Evolutionary conservation across 129 eudicot genomes (phyloP), one percentile per base, ranked within the genome.

Genomic region (Flaveria brownii): DNA sequence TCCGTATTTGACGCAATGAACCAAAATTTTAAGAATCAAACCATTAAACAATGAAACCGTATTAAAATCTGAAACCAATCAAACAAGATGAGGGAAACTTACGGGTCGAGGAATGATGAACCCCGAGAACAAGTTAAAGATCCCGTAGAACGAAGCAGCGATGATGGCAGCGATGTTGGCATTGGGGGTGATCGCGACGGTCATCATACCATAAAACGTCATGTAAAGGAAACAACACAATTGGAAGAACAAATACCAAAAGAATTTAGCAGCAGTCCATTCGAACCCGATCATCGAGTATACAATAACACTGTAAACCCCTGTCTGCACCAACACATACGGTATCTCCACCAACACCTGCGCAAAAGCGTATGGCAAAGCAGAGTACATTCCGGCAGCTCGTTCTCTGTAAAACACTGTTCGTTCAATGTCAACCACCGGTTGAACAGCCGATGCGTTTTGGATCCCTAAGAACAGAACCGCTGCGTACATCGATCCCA

Each of bases 371-470:
- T 92, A 92, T 17, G 98, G 94, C 57, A 90, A 76, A 70, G 98
- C 93, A 2, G 98, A 92, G 73, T 89, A 92, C 98, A 92, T 92
- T 68, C 98, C 96, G 3, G 98, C 94, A 11, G 96, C 98, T 83
- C 94, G 83, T 90, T 92, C 98, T 72, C 98, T 86, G 71, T 92
- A 92, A 68, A 92, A 92, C 36, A 92, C 98, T 0, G 98, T 90
- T 78, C 94, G 85, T 73, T 92, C 98, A 13, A 90, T 71, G 68
- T 89, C 88, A 65, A 92, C 94, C 17, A 92, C 89, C 7, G 98
- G 96, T 68, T 90, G 96, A 56, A 90, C 90, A 1, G 96, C 51
- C 13, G 84, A 54, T 59, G 94, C 84, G 78, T 90, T 90, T 71
- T 87, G 90, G 60, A 90, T 80, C 12, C 98, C 96, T 68, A 92